Evolutionary conservation across 2,329 filamentous ascomycete genomes (phyloP).

Genomic region (Penicillium sp.): DNA sequence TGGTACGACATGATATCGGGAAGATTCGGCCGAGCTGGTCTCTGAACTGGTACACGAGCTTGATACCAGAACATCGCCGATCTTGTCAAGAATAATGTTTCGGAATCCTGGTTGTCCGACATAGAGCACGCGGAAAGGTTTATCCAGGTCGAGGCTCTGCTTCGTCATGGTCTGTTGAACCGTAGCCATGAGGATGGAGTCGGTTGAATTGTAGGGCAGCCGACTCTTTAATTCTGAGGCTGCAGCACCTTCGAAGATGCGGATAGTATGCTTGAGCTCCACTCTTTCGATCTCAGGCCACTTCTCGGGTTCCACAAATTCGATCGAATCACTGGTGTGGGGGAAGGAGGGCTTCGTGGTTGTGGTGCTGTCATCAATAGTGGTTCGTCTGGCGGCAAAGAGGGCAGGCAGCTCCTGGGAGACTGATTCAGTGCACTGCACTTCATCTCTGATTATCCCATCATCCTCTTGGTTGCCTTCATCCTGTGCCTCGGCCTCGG

Average conservation of each 20-base stretch:
- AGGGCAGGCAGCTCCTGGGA: conserved; percentile 33
- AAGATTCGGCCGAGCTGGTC: conserved; percentile 41
- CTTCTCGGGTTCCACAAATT: conserved; percentile 44
- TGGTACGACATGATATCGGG: conserved; percentile 50
- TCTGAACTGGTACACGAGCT: conserved; percentile 36
- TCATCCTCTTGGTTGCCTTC: conserved; percentile 31
- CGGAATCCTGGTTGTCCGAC: conserved; percentile 42
- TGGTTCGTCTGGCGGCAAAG: conserved; percentile 29
- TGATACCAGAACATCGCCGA: conserved; percentile 49
- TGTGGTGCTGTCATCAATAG: conserved; percentile 38
- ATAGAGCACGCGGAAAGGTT: conserved; percentile 48
- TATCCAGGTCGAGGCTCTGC: conserved; percentile 40
- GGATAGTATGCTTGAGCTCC: conserved; percentile 45
- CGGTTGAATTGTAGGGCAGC: conserved; percentile 28
- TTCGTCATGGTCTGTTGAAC: conserved; percentile 48
- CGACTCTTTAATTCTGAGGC: conserved; percentile 30
- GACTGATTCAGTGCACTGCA: conserved; percentile 30
- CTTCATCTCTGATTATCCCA: conserved; percentile 23
- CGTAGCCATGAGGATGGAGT: conserved; percentile 40
- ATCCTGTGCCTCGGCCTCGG: conserved; percentile 35
- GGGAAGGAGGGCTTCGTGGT: conserved; percentile 37
- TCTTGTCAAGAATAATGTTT: conserved; percentile 47
- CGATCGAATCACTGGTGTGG: conserved; percentile 39
- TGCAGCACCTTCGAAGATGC: conserved; percentile 35
- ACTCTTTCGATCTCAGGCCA: conserved; percentile 43